Evolutionary conservation across 352 stramenopile species (phyloP), one percentile per base, ranked within the genome.

Genomic region (Pythium coloratum): DNA sequence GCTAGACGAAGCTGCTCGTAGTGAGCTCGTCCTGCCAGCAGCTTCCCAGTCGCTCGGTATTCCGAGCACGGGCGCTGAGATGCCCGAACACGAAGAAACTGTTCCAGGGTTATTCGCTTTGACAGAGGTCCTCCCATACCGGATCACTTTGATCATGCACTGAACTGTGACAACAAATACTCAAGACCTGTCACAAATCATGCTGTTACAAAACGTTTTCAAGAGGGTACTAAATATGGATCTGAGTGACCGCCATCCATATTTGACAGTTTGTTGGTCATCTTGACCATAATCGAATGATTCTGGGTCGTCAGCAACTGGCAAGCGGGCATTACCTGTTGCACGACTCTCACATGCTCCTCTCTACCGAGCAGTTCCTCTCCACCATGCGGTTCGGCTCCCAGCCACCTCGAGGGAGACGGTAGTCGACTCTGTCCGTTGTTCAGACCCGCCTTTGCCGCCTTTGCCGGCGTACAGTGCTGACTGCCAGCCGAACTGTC

Each of bases 1-100:
- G 24, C 28, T 30, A 30, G 28, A 30, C 28, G 28, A 30, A 30
- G 36, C 26, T 49, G 36, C 49, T 40, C 34, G 40, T 42, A 20
- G 55, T 66, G 59, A 62, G 62, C 53, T 59, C 24, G 13, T 57
- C n/a, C 12, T 32, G 16, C 60, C 38, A 30, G 13, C 2, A 13
- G n/a, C 6, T 26, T 28, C 61, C 14, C 3, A 53, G n/a, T 32
- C 38, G 38, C 13, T 5, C 10, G 18, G 20, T 53, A 53, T 53
- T 53, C 46, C 46, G 46, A 53, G 46, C 46, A 6, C 38, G 9
- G 46, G 8, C 14, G 46, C 46, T 53, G 46, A 53, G 46, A 53
- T 53, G 46, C 38, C 38, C 38, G 38, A 44, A 44, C 38, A 18
- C 38, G 38, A 44, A 53, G 46, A 53, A 53, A 53, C 46, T 53